A percentile compares a stretch with the other conserved stretches of the same genome.
Conservation (phyloP, 306 rosid species). For the Ochetophila trinervis region DNA sequence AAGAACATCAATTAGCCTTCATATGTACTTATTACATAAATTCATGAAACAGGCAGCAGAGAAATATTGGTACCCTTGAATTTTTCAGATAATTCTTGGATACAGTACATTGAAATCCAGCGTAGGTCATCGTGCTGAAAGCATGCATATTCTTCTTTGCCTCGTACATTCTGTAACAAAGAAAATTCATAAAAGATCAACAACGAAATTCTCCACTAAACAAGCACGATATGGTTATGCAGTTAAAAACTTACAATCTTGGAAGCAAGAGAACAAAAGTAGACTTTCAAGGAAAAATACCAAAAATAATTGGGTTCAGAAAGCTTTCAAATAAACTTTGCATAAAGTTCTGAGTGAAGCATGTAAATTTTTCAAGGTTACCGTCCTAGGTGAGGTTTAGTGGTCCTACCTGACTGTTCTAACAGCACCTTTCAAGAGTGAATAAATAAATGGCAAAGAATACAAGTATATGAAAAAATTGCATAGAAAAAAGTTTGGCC, state of each 20-base stretch:
- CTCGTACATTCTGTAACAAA: constrained; percentile 72
- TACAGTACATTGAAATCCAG: constrained; percentile 95
- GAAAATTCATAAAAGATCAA: constrained; percentile 2
- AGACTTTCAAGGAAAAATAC: neutral
- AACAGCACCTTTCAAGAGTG: neutral
- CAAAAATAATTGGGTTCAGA: neutral
- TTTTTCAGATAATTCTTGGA: constrained; percentile 90
- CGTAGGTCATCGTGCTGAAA: constrained; percentile 92
- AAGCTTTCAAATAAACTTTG: neutral
- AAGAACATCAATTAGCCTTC: constrained; percentile 21
- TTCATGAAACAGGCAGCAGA: neutral
- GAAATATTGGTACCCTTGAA: constrained; percentile 59
- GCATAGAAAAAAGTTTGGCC: neutral
- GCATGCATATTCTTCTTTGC: constrained; percentile 99
- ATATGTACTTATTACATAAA: neutral
- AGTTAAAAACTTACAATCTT: too few species aligned
- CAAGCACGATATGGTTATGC: too few species aligned
- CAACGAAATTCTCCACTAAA: neutral
- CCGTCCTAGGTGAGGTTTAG: too few species aligned
- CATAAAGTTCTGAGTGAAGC: neutral
- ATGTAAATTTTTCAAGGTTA: neutral
- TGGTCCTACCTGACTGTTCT: neutral
- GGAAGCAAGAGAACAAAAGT: too few species aligned
- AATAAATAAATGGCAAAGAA: neutral
- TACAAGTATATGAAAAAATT: neutral